phyloP scores from a whole-genome alignment of 352 stramenopile genomes.

The Globisporangium emineosum region DNA sequence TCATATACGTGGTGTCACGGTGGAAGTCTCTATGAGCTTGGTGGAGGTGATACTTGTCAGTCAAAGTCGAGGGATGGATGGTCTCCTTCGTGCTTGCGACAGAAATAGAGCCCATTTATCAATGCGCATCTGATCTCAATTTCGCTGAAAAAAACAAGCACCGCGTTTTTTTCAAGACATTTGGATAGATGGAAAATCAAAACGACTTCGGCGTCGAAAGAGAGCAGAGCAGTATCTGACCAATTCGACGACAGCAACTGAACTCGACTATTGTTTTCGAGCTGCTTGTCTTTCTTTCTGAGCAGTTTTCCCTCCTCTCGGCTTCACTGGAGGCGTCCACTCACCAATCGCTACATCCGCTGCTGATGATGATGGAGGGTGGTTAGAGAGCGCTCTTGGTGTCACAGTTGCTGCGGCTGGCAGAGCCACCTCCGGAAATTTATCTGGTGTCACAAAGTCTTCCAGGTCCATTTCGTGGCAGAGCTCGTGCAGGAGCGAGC shows the following conservation, averaged over 20 bases:
- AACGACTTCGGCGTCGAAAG: too few species aligned
- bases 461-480: slow-evolving; percentile 37
- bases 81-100: too few species aligned
- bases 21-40: too few species aligned
- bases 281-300: neutral
- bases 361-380: neutral
- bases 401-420: neutral
- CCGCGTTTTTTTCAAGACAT: too few species aligned
- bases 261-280: neutral
- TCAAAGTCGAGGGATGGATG: too few species aligned
- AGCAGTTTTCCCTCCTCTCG: neutral
- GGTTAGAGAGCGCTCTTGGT: neutral
- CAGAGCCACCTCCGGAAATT: neutral
- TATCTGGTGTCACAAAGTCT: neutral
- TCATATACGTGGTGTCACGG: neutral
- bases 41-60: too few species aligned
- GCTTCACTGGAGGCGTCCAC: neutral
- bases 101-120: too few species aligned
- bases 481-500: slow-evolving; percentile 40
- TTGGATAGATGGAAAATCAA: too few species aligned
- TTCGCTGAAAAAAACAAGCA: too few species aligned
- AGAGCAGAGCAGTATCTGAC: too few species aligned
- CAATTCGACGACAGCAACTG: neutral
- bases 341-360: neutral
- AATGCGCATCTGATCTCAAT: too few species aligned